Evolutionary conservation across 1,284 basidiomycete genomes (phyloP).

Genomic region (Lentinula novae-zelandiae): DNA sequence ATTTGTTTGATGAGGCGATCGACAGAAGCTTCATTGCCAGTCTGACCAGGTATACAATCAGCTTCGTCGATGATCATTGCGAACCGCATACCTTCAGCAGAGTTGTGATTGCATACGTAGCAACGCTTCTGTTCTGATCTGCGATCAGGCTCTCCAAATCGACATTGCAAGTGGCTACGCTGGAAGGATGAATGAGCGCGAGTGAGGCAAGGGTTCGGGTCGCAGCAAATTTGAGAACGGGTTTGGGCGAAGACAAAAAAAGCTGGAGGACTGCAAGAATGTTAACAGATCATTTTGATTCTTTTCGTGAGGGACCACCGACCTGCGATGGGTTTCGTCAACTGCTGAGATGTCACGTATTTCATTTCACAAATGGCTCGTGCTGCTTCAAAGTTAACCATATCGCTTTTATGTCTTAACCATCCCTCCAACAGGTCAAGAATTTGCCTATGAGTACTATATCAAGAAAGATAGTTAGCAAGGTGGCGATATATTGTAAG

Average conservation of each 20-base stretch:
- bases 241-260: constrained; percentile 91
- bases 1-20: constrained; percentile 99
- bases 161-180: constrained; percentile 92
- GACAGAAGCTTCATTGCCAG: constrained; percentile 98
- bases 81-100: constrained; percentile 75
- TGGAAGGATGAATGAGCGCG: constrained; percentile 79
- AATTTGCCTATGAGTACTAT: constrained; percentile 87
- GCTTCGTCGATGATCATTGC: constrained; percentile 8
- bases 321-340: constrained; percentile 88
- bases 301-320: constrained; percentile 22
- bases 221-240: constrained; percentile 95
- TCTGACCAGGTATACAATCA: constrained; percentile 41
- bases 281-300: constrained; percentile 1
- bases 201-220: constrained; percentile 92
- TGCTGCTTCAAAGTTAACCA: constrained; percentile 99
- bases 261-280: constrained; percentile 69
- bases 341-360: constrained; percentile 72
- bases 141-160: constrained; percentile 98
- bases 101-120: constrained; percentile 98
- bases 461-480: constrained; percentile 1
- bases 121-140: constrained; percentile 93
- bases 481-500: constrained; percentile 7
- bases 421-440: constrained; percentile 93
- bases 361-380: constrained; percentile 97
- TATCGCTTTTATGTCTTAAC: constrained; percentile 98